Conservation (phyloP, 257 asterid genomes). For the Apocynum venetum region DNA sequence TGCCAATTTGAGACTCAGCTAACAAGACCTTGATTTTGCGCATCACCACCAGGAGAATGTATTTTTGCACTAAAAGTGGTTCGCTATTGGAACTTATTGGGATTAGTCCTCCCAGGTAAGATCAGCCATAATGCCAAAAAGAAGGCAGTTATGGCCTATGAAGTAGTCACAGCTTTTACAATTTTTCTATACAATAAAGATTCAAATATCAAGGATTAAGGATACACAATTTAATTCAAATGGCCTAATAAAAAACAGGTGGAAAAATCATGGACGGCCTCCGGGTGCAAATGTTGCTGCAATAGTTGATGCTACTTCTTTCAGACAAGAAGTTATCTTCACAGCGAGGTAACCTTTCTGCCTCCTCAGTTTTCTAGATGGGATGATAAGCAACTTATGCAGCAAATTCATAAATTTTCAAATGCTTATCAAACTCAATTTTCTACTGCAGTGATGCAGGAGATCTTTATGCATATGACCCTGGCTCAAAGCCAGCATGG, state of each 20-base stretch:
- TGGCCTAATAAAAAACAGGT: constrained; percentile 28
- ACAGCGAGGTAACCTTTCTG: constrained; percentile 51
- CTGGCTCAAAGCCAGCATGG: constrained; percentile 71
- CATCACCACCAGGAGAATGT: constrained; percentile 53
- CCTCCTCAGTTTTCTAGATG: too few species aligned
- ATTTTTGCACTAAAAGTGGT: constrained; percentile 63
- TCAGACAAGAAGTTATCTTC: constrained; percentile 50
- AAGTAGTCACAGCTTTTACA: neutral
- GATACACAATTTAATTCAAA: neutral
- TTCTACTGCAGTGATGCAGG: constrained; percentile 57
- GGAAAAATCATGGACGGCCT: constrained; percentile 81
- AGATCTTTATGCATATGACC: constrained; percentile 82
- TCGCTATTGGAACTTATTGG: constrained; percentile 50
- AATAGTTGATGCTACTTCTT: constrained; percentile 48
- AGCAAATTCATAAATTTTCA: too few species aligned
- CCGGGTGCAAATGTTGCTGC: constrained; percentile 70
- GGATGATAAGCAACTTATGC: too few species aligned
- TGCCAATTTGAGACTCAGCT: constrained; percentile 16
- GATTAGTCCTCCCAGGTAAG: constrained; percentile 65
- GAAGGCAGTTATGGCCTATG: neutral
- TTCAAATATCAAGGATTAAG: neutral
- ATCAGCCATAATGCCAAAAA: neutral
- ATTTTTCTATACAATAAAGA: neutral
- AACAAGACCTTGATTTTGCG: constrained; percentile 30
- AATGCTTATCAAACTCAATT: neutral